These are phyloP conservation scores for Venturia carpophila DNA, from an alignment of 2,329 filamentous ascomycete genomes.

Conservation along the genomic window DNA sequence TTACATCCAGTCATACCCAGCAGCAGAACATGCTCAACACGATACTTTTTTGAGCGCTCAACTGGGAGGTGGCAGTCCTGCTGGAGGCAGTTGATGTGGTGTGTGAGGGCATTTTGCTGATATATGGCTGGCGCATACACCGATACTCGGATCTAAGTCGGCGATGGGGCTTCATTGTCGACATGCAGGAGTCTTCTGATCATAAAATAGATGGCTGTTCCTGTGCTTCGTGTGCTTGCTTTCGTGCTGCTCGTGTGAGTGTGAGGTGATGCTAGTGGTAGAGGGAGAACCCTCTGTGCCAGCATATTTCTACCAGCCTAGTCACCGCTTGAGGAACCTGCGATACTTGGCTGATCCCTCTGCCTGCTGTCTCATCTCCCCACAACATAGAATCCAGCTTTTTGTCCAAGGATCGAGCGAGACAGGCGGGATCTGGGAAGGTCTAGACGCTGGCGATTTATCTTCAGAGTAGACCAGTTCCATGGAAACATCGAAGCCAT, in stretches of 20 bases:
- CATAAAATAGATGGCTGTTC: neutral
- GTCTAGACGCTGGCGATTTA: neutral
- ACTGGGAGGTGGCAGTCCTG: neutral
- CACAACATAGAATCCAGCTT: neutral
- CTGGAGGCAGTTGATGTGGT: neutral
- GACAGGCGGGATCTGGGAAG: neutral
- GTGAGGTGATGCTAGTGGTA: neutral
- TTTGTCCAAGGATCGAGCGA: neutral
- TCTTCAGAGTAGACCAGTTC: neutral
- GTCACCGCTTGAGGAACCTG: no score
- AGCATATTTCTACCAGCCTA: no score
- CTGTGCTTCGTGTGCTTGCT: neutral
- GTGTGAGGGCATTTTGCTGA: neutral
- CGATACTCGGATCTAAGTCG: neutral
- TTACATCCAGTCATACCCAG: neutral
- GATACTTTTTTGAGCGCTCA: neutral
- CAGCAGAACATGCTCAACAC: neutral
- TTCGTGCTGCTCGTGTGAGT: neutral
- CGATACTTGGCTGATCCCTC: no score
- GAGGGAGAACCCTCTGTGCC: no score
- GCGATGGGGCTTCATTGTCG: neutral
- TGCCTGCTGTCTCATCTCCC: neutral
- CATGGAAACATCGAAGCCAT: neutral
- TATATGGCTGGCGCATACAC: neutral
- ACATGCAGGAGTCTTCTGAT: slow-evolving; percentile 3